A percentile compares a stretch with the other conserved stretches of the same genome.
Evolutionary conservation across 495 filamentous ascomycete genomes (phyloP).

Genomic region (Sabuloglossum arenarium): DNA sequence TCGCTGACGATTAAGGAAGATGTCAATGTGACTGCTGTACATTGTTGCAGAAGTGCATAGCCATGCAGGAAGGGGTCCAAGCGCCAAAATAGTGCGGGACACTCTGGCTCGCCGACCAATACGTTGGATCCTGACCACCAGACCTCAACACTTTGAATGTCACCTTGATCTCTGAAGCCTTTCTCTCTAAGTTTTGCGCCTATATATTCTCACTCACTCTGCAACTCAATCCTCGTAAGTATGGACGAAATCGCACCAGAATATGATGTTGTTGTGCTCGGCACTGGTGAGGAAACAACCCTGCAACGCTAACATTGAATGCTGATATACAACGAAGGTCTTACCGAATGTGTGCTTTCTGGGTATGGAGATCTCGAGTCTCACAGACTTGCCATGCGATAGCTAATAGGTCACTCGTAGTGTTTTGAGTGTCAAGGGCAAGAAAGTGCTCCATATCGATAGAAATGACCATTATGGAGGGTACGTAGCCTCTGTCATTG

Average conservation of each 20-base stretch:
- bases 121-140: background rate
- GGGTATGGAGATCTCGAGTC: slow-evolving; percentile 35
- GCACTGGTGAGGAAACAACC: slow-evolving; percentile 51
- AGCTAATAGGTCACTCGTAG: slow-evolving; percentile 19
- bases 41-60: background rate
- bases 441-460: slow-evolving; percentile 98
- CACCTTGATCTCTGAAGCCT: background rate
- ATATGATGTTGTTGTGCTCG: slow-evolving; percentile 96
- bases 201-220: background rate
- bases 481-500: slow-evolving; percentile 27
- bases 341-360: slow-evolving; percentile 97
- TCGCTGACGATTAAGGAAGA: background rate
- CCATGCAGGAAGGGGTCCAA: background rate
- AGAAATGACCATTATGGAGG: slow-evolving; percentile 98
- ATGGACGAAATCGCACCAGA: slow-evolving; percentile 96
- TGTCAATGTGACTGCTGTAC: background rate
- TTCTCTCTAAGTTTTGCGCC: background rate
- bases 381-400: background rate
- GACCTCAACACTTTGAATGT: background rate
- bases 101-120: background rate
- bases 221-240: slow-evolving; percentile 10
- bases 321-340: slow-evolving; percentile 27
- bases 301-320: slow-evolving; percentile 18
- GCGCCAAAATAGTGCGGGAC: background rate
- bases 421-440: slow-evolving; percentile 94